Evolutionary conservation across 2,329 filamentous ascomycete genomes (phyloP), one percentile per base, ranked within the genome.

Genomic region (Fusarium bactridioides): DNA sequence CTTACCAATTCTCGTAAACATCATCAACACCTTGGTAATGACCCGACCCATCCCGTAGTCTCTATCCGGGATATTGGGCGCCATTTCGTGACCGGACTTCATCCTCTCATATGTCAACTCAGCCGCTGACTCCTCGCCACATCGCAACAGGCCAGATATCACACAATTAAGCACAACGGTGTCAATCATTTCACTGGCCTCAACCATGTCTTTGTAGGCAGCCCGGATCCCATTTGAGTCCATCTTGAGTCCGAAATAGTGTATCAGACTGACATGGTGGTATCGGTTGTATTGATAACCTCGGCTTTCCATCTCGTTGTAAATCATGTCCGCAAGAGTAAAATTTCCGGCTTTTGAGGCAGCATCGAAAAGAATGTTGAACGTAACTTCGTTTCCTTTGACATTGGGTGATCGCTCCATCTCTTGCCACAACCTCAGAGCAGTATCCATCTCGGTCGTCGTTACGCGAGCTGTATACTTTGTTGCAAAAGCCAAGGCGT

Each of bases 321-420:
- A 90, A 16, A 98, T 89, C 83, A 94, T 93, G 76, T 98, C 93
- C 7, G 94, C 95, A 27, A 98, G 88, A 2, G 86, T 85, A 73
- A 93, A 97, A 78, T 97, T 96, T 43, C 93, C 93, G 0, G 94
- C 90, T 80, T 96, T 97, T 74, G 94, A 89, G 3, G 96, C 94
- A 16, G 94, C 88, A 78, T 98, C 93, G 76, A 97, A 98, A 18
- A 99, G 87, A 51, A 98, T 92, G 78, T 96, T 97, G 82, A 99
- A 97, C 0, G 95, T 97, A n/a, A 94, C 91, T 54, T 90, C 86
- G 74, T 92, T 93, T 40, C 88, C 91, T 73, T 84, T 83, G 19
- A 94, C 80, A 3, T 88, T 87, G 4, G 91, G 90, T 9, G 89
- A 83, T 51, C 88, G 86, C 81, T 99, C 96, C 94, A 98, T 98